Base-by-base conservation (phyloP, 495 filamentous ascomycete species). In the Penicillium steckii region DNA sequence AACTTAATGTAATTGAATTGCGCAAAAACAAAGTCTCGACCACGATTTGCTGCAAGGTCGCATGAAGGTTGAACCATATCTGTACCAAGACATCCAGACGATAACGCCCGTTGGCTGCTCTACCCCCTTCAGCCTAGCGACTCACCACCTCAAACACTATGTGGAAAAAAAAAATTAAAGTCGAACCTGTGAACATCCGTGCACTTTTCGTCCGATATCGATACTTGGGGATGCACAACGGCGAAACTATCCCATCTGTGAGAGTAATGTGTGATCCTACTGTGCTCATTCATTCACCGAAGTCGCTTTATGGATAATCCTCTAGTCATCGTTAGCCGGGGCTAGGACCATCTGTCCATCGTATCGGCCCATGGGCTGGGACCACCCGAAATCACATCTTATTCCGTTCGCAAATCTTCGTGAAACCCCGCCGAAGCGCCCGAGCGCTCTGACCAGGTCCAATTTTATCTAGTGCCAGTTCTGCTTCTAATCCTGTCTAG, bases 31-130 rank as follows among this genome's bases (percentile, higher is more conserved):
- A 7, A 37, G 33, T 37, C 33, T 37, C 33, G 33, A 37, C 33
- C 33, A 37, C 33, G 50, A 48, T 52, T 44, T 55, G 38, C 50
- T 46, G 52, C 60, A 56, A 53, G 49, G 46, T 46, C 48, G 52
- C 47, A 56, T n/a, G 50, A 56, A 55, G 53, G 59, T 60, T 65
- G 52, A 37, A 37, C 37, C 50, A 40, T 51, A 49, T 44, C 46
- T 32, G 53, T 51, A 44, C 41, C 52, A 10, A 46, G 59, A 12
- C 54, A 17, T 15, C 48, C 54, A 35, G 52, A 35, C 54, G 57
- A 61, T 53, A 51, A 62, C 55, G 62, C 58, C 30, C 24, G 61
- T 55, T 64, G 58, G 51, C 58, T 49, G 40, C 18, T 21, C 56
- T 21, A 9, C 48, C 60, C 46, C 55, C 56, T 46, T 29, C 27